phyloP scores from a whole-genome alignment of 139 green algal species.

The Chloropicon primus region DNA sequence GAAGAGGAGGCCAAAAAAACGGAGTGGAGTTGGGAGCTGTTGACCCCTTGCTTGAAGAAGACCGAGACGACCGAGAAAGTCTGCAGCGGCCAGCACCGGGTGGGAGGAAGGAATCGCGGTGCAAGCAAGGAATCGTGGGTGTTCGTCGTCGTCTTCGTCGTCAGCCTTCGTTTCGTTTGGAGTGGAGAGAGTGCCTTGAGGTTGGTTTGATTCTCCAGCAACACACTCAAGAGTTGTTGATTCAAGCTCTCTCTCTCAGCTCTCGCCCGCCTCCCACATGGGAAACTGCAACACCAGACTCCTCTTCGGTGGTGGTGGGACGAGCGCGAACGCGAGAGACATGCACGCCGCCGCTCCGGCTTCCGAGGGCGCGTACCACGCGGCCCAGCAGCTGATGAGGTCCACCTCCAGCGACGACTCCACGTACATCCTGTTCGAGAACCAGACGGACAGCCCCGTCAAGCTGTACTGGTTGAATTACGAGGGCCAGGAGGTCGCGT shows the following conservation, averaged over 20 bases:
- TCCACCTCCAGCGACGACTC: background rate
- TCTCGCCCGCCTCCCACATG: background rate
- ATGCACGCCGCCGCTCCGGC: background rate
- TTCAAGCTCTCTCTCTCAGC: background rate
- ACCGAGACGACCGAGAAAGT: too few relatives aligned
- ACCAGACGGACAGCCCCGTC: background rate
- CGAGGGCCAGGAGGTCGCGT: constrained; percentile 8
- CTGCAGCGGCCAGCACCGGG: too few relatives aligned
- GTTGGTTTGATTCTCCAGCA: too few relatives aligned
- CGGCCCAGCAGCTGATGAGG: background rate
- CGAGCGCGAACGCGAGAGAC: background rate
- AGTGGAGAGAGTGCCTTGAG: too few relatives aligned
- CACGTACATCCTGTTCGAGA: background rate
- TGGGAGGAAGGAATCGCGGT: too few relatives aligned
- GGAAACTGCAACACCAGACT: background rate
- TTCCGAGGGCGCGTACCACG: background rate
- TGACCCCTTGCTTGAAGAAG: too few relatives aligned
- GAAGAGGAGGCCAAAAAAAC: too few relatives aligned
- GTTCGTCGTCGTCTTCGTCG: too few relatives aligned
- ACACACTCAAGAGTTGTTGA: too few relatives aligned
- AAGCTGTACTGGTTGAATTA: constrained; percentile 14
- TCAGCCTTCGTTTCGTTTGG: too few relatives aligned
- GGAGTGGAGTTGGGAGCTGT: too few relatives aligned
- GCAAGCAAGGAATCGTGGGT: too few relatives aligned
- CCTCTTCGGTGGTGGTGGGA: background rate